A percentile compares a stretch with the other conserved stretches of the same genome.
Conservation (phyloP, 139 green algal genomes). For the Bryopsis sp. region DNA sequence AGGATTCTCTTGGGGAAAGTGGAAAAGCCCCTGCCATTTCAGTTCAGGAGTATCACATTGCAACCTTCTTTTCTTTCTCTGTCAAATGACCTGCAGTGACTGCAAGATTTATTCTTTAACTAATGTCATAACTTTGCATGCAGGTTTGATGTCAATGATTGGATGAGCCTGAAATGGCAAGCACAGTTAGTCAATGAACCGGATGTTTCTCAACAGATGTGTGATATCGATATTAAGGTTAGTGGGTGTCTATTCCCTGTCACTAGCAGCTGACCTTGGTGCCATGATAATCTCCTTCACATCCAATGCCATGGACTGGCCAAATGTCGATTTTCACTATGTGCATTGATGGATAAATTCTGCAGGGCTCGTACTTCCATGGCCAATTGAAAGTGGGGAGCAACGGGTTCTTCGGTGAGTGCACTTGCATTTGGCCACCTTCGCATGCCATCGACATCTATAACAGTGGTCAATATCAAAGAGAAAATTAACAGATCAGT, state of each 20-base stretch:
- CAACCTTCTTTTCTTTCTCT: too few relatives aligned
- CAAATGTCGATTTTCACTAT: background rate
- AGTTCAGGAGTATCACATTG: too few relatives aligned
- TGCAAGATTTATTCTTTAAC: background rate
- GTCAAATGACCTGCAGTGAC: too few relatives aligned
- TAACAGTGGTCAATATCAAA: too few relatives aligned
- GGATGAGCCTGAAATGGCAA: slow-evolving; percentile 69
- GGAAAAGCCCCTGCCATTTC: too few relatives aligned
- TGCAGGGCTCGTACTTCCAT: slow-evolving; percentile 86
- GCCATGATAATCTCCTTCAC: too few relatives aligned
- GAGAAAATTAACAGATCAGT: too few relatives aligned
- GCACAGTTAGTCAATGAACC: slow-evolving; percentile 70
- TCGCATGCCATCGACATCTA: too few relatives aligned
- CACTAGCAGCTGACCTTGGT: too few relatives aligned
- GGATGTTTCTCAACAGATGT: slow-evolving; percentile 57
- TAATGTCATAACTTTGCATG: background rate
- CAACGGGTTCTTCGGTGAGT: slow-evolving; percentile 74
- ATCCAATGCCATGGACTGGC: too few relatives aligned
- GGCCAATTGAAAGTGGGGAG: slow-evolving; percentile 91
- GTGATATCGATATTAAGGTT: slow-evolving; percentile 49
- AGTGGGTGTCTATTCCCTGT: too few relatives aligned
- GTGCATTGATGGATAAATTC: background rate
- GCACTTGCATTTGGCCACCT: background rate
- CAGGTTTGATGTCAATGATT: slow-evolving; percentile 69
- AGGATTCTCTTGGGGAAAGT: too few relatives aligned